phyloP scores from a whole-genome alignment of 2,329 filamentous ascomycete genomes.

The Colletotrichum plurivorum region DNA sequence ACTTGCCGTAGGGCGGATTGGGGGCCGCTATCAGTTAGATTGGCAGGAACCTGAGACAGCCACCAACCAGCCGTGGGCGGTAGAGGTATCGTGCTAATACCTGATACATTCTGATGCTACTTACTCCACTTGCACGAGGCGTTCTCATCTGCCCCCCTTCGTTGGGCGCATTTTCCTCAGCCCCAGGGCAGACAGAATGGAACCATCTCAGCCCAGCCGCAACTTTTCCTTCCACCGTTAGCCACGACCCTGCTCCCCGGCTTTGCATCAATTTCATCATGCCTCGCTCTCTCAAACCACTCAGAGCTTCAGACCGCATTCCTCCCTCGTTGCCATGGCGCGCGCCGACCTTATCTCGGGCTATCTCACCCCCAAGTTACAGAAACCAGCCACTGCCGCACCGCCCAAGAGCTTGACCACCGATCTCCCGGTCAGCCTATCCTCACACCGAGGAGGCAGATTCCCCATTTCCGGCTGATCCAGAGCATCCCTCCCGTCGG shows the following conservation, averaged over 20 bases:
- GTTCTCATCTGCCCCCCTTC: conserved; percentile 16
- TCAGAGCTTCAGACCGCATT: neutral
- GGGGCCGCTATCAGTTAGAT: conserved; percentile 15
- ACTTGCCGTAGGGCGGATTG: conserved; percentile 35
- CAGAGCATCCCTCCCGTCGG: neutral
- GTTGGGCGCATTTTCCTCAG: conserved; percentile 39
- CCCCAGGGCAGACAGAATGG: conserved; percentile 25
- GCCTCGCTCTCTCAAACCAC: neutral
- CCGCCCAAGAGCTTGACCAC: conserved; percentile 8
- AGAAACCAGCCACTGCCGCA: conserved; percentile 14
- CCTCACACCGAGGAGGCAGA: conserved; percentile 30
- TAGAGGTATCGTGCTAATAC: conserved; percentile 20
- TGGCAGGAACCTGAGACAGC: conserved; percentile 11
- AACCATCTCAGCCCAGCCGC: neutral
- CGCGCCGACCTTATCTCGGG: neutral
- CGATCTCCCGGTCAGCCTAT: conserved; percentile 11
- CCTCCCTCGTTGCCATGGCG: neutral
- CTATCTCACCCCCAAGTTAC: neutral
- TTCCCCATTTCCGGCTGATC: conserved; percentile 22
- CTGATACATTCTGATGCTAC: neutral
- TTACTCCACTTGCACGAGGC: conserved; percentile 35
- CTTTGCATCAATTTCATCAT: conserved; percentile 5
- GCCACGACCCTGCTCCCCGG: neutral
- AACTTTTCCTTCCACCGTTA: neutral
- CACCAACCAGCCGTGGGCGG: neutral